Evolutionary conservation across 2,329 filamentous ascomycete species (phyloP).

Genomic region (Microdochium trichocladiopsis): DNA sequence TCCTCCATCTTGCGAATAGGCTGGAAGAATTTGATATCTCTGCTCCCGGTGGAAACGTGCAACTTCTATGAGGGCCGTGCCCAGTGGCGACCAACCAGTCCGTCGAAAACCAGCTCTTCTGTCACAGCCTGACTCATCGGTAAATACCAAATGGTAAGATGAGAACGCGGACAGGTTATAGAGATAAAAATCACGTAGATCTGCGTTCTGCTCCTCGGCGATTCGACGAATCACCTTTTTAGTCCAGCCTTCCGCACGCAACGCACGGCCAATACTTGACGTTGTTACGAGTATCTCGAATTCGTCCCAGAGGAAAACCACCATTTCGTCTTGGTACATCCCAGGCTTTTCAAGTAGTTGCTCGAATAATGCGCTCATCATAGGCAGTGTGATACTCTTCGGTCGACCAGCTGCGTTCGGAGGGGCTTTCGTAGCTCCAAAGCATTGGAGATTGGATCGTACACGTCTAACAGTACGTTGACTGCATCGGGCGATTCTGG

Average conservation of each 20-base stretch:
- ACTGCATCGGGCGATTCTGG: constrained; percentile 5
- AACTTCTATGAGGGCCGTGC: constrained; percentile 12
- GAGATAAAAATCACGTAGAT: background rate
- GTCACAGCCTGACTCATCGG: too few species aligned
- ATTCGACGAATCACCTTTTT: background rate
- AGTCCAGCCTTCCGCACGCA: too few species aligned
- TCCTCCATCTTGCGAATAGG: too few species aligned
- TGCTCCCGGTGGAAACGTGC: too few species aligned
- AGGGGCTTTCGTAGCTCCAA: constrained; percentile 9
- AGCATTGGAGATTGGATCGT: constrained; percentile 9
- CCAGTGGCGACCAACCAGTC: constrained; percentile 20
- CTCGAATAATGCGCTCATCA: constrained; percentile 2
- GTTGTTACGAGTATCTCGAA: too few species aligned
- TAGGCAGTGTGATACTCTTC: constrained; percentile 3
- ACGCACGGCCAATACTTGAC: too few species aligned
- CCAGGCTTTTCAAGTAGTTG: constrained; percentile 2
- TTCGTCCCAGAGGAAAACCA: background rate
- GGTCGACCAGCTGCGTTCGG: constrained; percentile 6
- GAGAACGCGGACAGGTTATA: too few species aligned
- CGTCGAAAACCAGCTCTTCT: constrained; percentile 20
- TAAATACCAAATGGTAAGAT: too few species aligned
- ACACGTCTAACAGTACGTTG: constrained; percentile 5
- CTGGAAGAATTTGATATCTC: too few species aligned
- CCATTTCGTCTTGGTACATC: background rate
- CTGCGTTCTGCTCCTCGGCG: background rate